Evolutionary conservation across 176 grass and related monocot genomes (phyloP), one percentile per base, ranked within the genome.

Genomic region (Lolium multiflorum): DNA sequence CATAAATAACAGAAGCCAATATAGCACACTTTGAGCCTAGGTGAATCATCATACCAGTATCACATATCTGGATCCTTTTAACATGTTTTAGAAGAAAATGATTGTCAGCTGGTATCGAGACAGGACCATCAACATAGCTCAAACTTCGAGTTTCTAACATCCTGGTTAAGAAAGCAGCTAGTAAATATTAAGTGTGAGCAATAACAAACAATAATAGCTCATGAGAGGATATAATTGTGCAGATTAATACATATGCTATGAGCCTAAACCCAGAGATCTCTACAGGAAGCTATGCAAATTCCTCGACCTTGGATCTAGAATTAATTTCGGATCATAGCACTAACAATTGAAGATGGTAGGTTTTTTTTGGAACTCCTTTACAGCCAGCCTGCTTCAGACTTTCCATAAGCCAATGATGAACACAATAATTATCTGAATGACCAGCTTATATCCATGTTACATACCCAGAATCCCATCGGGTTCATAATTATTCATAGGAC

Each of bases 61-160:
- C 97, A 49, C 97, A 94, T 80, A 99, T 94, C 73, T 77, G 68
- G 84, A 99, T 96, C 90, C 92, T 94, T 86, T 96, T 86, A 39
- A 99, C 97, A 73, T 94, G 92, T 85, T 92, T 80, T 31, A 82
- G 50, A 84, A 99, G 92, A 90, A 96, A 96, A 74, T 76, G 14
- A 81, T 99, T 86, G 80, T 93, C 92, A 44, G 68, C 21, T 75
- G 97, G 97, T 76, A 99, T 95, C 3, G 87, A 87, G 87, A 99
- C 89, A 67, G 90, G 97, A 68, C 97, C 97, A 78, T 99, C 92
- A 78, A 90, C 88, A 91, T 99, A 99, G 84, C 92, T 99, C 77
- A 99, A 86, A 83, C 97, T 93, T 92, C 94, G 88, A 49, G 91
- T 83, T 89, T 99, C 94, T 85, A 99, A 82, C 97, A 99, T 96